Evolutionary conservation across 805 yeast genomes (phyloP).

Genomic region (Saturnispora kantuleensis): DNA sequence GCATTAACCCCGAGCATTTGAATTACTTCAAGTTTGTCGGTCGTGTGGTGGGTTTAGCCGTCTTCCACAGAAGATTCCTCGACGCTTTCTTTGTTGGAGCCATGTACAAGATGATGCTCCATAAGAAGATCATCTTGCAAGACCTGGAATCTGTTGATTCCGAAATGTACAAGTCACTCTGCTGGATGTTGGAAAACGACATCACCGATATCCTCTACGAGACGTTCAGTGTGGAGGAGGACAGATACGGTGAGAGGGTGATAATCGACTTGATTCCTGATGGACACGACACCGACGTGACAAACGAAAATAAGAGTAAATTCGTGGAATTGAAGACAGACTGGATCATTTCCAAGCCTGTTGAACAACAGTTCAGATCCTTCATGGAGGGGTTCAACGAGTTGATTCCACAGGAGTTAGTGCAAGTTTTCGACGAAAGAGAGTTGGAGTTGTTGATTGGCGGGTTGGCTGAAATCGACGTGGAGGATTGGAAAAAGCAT

Average conservation of each 20-base stretch:
- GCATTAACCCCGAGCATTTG: conserved; percentile 94
- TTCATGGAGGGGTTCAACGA: conserved; percentile 97
- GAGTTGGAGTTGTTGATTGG: conserved; percentile 95
- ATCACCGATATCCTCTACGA: conserved; percentile 80
- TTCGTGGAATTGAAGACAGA: conserved; percentile 91
- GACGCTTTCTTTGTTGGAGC: conserved; percentile 99
- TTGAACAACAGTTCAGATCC: conserved; percentile 92
- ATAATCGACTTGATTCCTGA: conserved; percentile 83
- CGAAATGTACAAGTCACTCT: conserved; percentile 86
- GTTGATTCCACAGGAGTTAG: conserved; percentile 91
- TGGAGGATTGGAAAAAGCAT: conserved; percentile 98
- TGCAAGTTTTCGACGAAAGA: conserved; percentile 94
- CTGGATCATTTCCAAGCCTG: conserved; percentile 90
- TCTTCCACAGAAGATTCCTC: conserved; percentile 93
- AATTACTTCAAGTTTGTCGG: conserved; percentile 97
- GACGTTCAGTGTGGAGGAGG: conserved; percentile 80
- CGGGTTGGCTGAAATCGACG: conserved; percentile 95
- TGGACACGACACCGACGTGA: conserved; percentile 84
- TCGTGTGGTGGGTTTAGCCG: conserved; percentile 95
- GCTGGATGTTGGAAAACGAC: conserved; percentile 94
- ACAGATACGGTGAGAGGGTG: conserved; percentile 87
- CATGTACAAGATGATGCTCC: conserved; percentile 93
- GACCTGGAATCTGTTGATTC: conserved; percentile 99
- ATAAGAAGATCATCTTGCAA: conserved; percentile 86
- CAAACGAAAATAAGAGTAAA: conserved; percentile 90